A percentile compares a stretch with the other conserved stretches of the same genome.
These are phyloP conservation scores for Coniferiporia sulphurascens DNA, from an alignment of 1,284 basidiomycete genomes.

Conservation along the genomic window DNA sequence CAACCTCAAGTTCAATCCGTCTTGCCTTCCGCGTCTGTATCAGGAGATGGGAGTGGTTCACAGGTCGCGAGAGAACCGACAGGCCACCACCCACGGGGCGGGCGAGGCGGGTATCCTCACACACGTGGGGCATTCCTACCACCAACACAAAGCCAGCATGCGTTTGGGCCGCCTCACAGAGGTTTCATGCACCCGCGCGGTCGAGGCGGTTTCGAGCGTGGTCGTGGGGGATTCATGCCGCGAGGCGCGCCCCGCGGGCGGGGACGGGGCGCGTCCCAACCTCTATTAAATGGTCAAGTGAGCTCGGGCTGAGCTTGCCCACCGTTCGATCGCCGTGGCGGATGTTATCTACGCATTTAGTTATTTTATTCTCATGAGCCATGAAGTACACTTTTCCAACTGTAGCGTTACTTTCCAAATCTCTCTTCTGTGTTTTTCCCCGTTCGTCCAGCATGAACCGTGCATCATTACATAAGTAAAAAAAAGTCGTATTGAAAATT, in stretches of 20 bases:
- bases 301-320: neutral
- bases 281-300: neutral
- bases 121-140: constrained; percentile 8
- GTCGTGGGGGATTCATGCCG: constrained; percentile 29
- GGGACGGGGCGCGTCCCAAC: constrained; percentile 31
- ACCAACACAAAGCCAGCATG: constrained; percentile 9
- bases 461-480: too few species aligned
- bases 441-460: constrained; percentile 32
- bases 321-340: neutral
- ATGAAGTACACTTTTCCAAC: neutral
- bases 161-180: constrained; percentile 16
- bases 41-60: neutral
- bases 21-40: neutral
- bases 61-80: neutral
- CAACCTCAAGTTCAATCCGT: neutral
- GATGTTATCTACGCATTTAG: neutral
- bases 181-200: constrained; percentile 29
- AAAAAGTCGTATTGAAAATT: too few species aligned
- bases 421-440: constrained; percentile 17
- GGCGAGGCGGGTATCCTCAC: constrained; percentile 17
- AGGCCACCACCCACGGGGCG: constrained; percentile 1
- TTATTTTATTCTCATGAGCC: constrained; percentile 1
- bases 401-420: constrained; percentile 18
- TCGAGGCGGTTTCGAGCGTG: constrained; percentile 34
- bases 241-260: constrained; percentile 39